Evolutionary conservation across 2,329 filamentous ascomycete genomes (phyloP).

Genomic region (Talaromyces sp.): DNA sequence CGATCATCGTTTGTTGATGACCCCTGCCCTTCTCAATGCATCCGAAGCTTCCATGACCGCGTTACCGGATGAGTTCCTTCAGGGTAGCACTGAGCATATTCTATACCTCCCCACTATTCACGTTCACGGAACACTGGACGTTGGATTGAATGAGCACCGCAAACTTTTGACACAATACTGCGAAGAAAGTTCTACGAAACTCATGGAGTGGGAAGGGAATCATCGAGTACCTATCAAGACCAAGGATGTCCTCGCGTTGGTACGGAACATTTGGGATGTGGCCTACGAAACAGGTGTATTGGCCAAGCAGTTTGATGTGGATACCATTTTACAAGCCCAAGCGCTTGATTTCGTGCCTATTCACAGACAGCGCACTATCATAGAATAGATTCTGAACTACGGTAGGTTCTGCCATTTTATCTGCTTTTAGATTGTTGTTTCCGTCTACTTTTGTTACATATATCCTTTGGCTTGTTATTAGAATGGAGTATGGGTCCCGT

Average conservation of each 20-base stretch:
- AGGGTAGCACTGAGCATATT: constrained; percentile 38
- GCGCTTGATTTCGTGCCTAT: neutral
- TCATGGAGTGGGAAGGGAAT: constrained; percentile 71
- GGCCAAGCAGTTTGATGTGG: neutral
- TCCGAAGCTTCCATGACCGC: neutral
- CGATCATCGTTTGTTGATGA: constrained; percentile 10
- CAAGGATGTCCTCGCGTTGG: constrained; percentile 59
- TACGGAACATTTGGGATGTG: constrained; percentile 52
- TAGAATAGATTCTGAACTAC: neutral
- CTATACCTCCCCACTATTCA: constrained; percentile 62
- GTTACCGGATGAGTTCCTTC: constrained; percentile 3
- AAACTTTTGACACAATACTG: constrained; percentile 60
- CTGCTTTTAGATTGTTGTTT: neutral
- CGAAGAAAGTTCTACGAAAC: constrained; percentile 48
- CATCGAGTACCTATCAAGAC: constrained; percentile 70
- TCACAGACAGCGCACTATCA: neutral
- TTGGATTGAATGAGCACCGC: constrained; percentile 58
- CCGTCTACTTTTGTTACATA: neutral
- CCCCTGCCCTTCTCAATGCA: neutral
- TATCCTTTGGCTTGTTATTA: neutral
- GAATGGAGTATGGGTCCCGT: neutral
- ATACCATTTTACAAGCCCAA: neutral
- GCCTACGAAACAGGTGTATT: constrained; percentile 28
- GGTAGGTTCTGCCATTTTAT: neutral
- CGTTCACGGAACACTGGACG: constrained; percentile 64